phyloP scores from a whole-genome alignment of 2,329 filamentous ascomycete genomes.

The Aspergillus fructus region DNA sequence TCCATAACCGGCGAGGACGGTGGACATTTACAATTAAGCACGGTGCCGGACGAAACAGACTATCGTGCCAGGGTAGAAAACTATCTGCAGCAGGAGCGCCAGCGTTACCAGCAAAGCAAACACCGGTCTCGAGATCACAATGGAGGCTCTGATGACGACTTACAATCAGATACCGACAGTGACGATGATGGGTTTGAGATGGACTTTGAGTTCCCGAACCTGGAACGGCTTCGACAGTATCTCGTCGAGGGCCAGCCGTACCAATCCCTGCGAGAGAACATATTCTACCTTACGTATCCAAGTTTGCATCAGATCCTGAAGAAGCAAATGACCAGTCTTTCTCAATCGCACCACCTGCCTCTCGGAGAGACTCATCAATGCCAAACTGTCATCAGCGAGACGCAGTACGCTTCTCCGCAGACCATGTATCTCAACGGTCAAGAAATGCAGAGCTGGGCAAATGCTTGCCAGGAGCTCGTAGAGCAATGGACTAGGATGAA shows the following conservation, averaged over 20 bases:
- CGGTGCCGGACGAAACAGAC: background rate
- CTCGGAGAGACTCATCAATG: background rate
- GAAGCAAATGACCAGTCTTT: background rate
- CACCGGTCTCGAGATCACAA: too few species aligned
- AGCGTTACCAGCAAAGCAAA: too few species aligned
- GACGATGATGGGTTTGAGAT: background rate
- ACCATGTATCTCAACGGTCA: accelerated
- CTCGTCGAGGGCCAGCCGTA: background rate
- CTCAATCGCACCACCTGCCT: background rate
- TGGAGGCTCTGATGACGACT: background rate
- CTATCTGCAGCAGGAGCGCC: background rate
- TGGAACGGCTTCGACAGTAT: background rate
- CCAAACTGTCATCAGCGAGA: background rate
- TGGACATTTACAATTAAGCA: too few species aligned
- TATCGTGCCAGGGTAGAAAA: background rate
- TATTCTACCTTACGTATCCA: background rate
- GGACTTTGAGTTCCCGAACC: background rate
- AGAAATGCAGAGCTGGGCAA: background rate
- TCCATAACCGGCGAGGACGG: background rate
- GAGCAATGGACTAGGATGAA: background rate
- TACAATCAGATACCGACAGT: background rate
- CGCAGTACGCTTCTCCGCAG: background rate
- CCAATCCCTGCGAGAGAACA: background rate
- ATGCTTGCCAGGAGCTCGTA: background rate
- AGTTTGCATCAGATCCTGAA: background rate